Evolutionary conservation across 441 rosid genomes (phyloP).

Genomic region (Adansonia rubrostipa): DNA sequence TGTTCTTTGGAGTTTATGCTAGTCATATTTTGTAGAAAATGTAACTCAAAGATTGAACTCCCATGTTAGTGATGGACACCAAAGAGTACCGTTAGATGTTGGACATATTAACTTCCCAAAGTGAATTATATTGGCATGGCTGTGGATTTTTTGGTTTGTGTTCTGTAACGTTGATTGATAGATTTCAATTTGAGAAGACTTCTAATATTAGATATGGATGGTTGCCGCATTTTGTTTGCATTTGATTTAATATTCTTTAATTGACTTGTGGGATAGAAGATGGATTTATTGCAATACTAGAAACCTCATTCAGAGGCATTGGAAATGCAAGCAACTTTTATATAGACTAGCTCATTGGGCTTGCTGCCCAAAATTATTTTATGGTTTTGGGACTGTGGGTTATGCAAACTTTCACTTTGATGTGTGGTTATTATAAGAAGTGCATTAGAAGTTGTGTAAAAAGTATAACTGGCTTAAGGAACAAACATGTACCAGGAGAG

Average conservation of each 20-base stretch:
- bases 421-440: neutral
- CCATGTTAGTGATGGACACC: neutral
- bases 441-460: neutral
- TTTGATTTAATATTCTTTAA: constrained; percentile 4
- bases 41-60: no score
- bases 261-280: neutral
- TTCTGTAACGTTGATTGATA: neutral
- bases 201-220: constrained; percentile 4
- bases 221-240: neutral
- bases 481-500: neutral
- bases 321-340: neutral
- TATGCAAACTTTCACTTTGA: neutral
- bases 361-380: neutral
- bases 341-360: neutral
- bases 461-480: neutral
- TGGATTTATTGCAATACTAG: neutral
- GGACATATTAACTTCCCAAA: neutral
- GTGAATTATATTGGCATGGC: neutral
- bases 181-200: neutral
- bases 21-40: neutral
- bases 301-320: neutral
- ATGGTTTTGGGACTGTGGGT: neutral
- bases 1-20: neutral
- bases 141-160: constrained; percentile 7
- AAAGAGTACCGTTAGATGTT: neutral